Conservation (phyloP, 2,329 filamentous ascomycete genomes). For the Xylariaceae sp. region DNA sequence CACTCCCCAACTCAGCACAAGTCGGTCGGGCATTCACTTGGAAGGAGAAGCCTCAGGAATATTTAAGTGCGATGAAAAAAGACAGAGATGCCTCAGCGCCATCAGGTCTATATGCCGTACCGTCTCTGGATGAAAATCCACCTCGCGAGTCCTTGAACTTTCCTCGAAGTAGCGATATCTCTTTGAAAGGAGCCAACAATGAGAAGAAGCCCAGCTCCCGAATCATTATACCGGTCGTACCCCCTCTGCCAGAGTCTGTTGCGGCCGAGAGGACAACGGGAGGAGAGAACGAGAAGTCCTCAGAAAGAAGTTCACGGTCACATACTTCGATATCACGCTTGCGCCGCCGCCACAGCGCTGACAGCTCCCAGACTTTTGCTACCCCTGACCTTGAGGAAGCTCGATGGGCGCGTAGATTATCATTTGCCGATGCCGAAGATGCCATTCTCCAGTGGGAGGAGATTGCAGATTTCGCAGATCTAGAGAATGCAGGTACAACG, state of each 20-base stretch:
- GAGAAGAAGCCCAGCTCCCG: slow-evolving; percentile 18
- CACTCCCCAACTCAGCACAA: slow-evolving; percentile 31
- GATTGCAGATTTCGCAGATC: slow-evolving; percentile 42
- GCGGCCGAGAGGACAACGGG: slow-evolving; percentile 59
- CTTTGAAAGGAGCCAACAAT: slow-evolving; percentile 18
- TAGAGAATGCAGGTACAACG: slow-evolving; percentile 22
- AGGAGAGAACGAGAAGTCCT: slow-evolving; percentile 54
- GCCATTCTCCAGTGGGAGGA: slow-evolving; percentile 68
- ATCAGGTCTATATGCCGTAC: slow-evolving; percentile 11
- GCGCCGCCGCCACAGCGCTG: slow-evolving; percentile 61
- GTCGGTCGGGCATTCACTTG: slow-evolving; percentile 57
- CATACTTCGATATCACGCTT: slow-evolving; percentile 48
- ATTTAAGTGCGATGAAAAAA: slow-evolving; percentile 42
- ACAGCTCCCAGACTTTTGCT: slow-evolving; percentile 32
- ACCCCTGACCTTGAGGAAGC: slow-evolving; percentile 48
- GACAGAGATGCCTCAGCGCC: slow-evolving; percentile 30
- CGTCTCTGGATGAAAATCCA: slow-evolving; percentile 13
- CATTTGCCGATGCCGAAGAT: slow-evolving; percentile 73
- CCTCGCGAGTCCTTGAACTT: slow-evolving; percentile 11
- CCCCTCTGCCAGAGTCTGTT: slow-evolving; percentile 50
- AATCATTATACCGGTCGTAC: slow-evolving; percentile 22
- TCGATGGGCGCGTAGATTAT: slow-evolving; percentile 69
- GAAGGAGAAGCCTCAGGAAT: slow-evolving; percentile 64
- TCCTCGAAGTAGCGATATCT: slow-evolving; percentile 16
- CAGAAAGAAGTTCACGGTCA: slow-evolving; percentile 47